Percentiles rank a stretch among this genome's conserved stretches.
Evolutionary conservation across 768 basidiomycete species (phyloP).

Genomic region (Rossbeevera mucosa): DNA sequence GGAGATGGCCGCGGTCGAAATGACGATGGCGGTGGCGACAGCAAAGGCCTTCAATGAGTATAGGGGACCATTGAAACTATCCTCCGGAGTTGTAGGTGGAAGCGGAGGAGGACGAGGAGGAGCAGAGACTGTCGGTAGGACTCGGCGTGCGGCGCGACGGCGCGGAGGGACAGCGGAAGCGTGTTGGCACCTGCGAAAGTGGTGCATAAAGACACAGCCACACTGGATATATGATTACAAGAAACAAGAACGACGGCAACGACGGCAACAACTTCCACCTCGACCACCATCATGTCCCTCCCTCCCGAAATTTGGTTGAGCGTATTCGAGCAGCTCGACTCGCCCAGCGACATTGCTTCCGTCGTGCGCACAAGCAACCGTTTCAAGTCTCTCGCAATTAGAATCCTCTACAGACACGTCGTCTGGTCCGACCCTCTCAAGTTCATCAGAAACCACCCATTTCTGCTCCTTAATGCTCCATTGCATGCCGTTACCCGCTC

Average conservation of each 20-base stretch:
- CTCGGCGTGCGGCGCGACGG: background rate
- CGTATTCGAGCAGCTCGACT: slow-evolving; percentile 34
- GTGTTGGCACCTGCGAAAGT: background rate
- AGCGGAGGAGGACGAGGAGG: background rate
- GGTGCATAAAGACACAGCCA: background rate
- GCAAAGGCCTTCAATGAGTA: slow-evolving; percentile 61
- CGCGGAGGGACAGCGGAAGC: background rate
- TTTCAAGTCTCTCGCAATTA: slow-evolving; percentile 28
- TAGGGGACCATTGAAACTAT: slow-evolving; percentile 46
- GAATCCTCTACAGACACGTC: slow-evolving; percentile 33
- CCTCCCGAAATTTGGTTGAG: slow-evolving; percentile 38
- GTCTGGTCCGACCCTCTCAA: slow-evolving; percentile 31
- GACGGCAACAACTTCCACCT: background rate
- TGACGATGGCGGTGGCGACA: slow-evolving; percentile 59
- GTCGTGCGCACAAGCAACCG: slow-evolving; percentile 29
- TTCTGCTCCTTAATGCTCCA: slow-evolving; percentile 6
- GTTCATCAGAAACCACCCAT: slow-evolving; percentile 23
- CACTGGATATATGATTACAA: background rate
- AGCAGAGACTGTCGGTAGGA: background rate
- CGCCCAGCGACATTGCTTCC: slow-evolving; percentile 27
- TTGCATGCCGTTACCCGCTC: slow-evolving; percentile 16
- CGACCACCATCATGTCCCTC: slow-evolving; percentile 17
- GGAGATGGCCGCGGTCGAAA: slow-evolving; percentile 40
- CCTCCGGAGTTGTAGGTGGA: slow-evolving; percentile 7
- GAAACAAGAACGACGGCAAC: background rate